Conservation (phyloP, 2,329 filamentous ascomycete genomes). For the Coniochaeta sp. region DNA sequence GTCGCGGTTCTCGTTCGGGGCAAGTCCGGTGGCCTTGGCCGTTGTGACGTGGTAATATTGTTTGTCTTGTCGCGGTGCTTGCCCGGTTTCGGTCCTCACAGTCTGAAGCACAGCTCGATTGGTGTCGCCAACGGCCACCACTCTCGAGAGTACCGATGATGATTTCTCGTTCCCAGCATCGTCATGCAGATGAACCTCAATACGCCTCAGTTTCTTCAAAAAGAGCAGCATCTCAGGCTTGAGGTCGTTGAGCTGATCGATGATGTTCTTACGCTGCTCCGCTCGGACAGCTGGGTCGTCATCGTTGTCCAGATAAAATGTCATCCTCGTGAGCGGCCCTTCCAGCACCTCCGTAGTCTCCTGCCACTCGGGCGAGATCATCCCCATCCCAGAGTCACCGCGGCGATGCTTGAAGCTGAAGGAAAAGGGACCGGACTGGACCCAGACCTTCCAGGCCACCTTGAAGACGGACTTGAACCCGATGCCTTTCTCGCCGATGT, state of each 20-base stretch:
- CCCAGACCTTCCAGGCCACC: constrained; percentile 33
- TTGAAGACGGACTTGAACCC: constrained; percentile 45
- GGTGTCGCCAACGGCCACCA: background rate
- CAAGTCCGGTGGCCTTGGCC: constrained; percentile 17
- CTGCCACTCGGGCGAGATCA: constrained; percentile 38
- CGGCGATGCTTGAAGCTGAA: constrained; percentile 33
- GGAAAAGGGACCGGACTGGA: constrained; percentile 33
- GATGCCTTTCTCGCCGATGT: constrained; percentile 43
- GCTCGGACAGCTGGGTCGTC: constrained; percentile 10
- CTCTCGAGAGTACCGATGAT: constrained; percentile 9
- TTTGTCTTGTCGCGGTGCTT: background rate
- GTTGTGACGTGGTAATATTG: constrained; percentile 21
- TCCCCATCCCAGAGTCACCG: constrained; percentile 39
- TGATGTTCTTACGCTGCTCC: constrained; percentile 16
- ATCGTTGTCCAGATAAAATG: constrained; percentile 24
- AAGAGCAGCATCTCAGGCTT: constrained; percentile 33
- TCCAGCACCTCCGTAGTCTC: constrained; percentile 11
- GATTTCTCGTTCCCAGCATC: constrained; percentile 4
- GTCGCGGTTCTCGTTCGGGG: constrained; percentile 25
- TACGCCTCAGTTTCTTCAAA: constrained; percentile 26
- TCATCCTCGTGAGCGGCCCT: constrained; percentile 25
- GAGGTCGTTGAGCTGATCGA: constrained; percentile 26
- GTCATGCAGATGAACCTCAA: constrained; percentile 23
- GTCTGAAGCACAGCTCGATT: background rate
- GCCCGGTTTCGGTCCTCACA: background rate